These are phyloP conservation scores for Paecilomyces formosus DNA, from an alignment of 2,329 filamentous ascomycete genomes.

Conservation along the genomic window DNA sequence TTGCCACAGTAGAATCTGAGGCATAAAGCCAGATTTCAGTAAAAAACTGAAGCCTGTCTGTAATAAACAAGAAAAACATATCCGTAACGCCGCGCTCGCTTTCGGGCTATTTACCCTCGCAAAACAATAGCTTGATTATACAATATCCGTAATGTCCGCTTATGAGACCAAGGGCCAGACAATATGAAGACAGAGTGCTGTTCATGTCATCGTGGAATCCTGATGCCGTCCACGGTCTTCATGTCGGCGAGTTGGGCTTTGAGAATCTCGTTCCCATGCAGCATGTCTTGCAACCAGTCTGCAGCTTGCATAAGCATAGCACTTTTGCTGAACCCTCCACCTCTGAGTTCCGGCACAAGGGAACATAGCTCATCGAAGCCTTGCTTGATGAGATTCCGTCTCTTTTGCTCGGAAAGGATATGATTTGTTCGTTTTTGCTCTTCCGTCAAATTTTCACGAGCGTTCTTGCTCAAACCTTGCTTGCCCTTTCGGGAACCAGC, in stretches of 20 bases:
- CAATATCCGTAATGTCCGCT: not conserved
- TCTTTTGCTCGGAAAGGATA: constrained; percentile 80
- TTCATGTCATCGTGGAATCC: constrained; percentile 26
- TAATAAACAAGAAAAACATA: not conserved
- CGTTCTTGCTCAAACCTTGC: constrained; percentile 20
- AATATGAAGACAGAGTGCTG: constrained; percentile 12
- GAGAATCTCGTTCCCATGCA: constrained; percentile 60
- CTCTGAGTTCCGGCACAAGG: constrained; percentile 66
- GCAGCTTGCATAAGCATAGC: constrained; percentile 67
- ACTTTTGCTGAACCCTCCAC: constrained; percentile 75
- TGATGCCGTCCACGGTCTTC: constrained; percentile 28
- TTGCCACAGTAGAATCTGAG: not conserved
- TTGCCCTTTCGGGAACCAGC: constrained; percentile 29
- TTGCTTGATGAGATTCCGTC: constrained; percentile 71
- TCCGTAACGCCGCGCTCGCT: not conserved
- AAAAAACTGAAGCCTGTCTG: not conserved
- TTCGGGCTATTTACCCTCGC: not conserved
- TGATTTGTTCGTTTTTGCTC: constrained; percentile 81
- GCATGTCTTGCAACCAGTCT: constrained; percentile 68
- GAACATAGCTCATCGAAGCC: constrained; percentile 74
- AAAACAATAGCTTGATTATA: not conserved
- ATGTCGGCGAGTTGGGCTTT: constrained; percentile 46
- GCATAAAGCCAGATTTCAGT: not conserved
- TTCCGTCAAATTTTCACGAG: constrained; percentile 60
- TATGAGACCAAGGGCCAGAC: constrained; percentile 3